Conservation (phyloP, 208 protist genomes). For the Spongospora subterranea region DNA sequence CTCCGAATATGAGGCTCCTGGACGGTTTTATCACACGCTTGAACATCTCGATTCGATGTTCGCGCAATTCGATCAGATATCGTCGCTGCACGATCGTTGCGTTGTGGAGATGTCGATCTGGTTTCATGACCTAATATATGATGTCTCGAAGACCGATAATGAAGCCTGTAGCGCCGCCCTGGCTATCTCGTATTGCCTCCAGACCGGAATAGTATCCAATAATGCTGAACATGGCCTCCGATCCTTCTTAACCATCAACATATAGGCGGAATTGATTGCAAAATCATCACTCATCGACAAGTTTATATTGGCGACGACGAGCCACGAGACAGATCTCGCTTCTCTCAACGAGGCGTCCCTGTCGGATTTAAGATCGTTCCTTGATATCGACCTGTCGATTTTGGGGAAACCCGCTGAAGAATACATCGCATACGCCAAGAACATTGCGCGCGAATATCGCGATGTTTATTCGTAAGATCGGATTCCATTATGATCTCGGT, state of each 20-base stretch:
- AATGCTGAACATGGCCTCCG: neutral
- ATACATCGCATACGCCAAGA: neutral
- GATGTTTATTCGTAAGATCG: neutral
- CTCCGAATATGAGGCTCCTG: neutral
- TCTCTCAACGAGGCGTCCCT: neutral
- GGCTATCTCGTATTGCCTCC: neutral
- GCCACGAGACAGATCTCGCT: too few relatives aligned
- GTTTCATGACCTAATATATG: neutral
- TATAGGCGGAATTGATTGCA: too few relatives aligned
- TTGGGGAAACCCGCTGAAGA: neutral
- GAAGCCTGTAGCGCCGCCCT: neutral
- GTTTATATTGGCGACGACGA: neutral
- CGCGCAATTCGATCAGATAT: neutral
- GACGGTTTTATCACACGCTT: neutral
- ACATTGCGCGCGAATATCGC: neutral
- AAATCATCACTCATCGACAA: too few relatives aligned
- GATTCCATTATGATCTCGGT: too few relatives aligned
- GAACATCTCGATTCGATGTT: slow-evolving; percentile 5
- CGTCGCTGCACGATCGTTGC: neutral
- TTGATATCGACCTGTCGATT: neutral
- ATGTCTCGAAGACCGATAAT: neutral
- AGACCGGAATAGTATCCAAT: neutral
- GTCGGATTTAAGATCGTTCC: neutral
- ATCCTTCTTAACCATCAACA: too few relatives aligned
- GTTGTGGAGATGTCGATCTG: neutral